Conservation (phyloP, 2,329 filamentous ascomycete genomes). For the Aspergillus pseudotamarii region DNA sequence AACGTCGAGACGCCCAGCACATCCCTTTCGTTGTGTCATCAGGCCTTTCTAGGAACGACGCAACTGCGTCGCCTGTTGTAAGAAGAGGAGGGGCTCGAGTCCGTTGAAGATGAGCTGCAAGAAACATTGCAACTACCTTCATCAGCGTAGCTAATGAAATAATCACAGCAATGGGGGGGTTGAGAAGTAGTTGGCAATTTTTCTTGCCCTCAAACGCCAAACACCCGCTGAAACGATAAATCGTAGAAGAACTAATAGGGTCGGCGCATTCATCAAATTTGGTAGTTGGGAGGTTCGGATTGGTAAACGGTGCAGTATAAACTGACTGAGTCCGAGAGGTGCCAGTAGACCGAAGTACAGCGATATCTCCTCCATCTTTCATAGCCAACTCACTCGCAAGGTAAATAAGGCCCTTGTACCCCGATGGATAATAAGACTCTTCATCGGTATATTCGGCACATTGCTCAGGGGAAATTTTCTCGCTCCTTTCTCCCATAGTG, state of each 20-base stretch:
- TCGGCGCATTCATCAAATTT: neutral
- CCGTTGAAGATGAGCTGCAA: neutral
- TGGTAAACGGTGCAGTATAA: too few relatives aligned
- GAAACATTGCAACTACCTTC: neutral
- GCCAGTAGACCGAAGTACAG: neutral
- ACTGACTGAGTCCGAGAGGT: neutral
- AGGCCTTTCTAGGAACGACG: neutral
- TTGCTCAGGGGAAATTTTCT: neutral
- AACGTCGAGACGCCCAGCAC: neutral
- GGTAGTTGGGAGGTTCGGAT: neutral
- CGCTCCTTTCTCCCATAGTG: too few relatives aligned
- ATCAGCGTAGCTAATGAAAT: neutral
- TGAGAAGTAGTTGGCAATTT: slow-evolving; percentile 1
- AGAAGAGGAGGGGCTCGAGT: neutral
- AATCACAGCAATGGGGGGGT: neutral
- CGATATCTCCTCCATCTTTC: neutral
- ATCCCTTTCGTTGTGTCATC: neutral
- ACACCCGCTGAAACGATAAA: neutral
- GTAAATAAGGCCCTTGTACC: neutral
- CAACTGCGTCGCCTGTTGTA: neutral
- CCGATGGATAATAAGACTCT: neutral
- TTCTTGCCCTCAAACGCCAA: neutral
- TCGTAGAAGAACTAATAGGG: too few relatives aligned
- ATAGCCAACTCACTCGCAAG: neutral
- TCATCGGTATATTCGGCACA: too few relatives aligned